Evolutionary conservation across 257 asterid genomes (phyloP).

Genomic region (Parsonsia alboflavescens): DNA sequence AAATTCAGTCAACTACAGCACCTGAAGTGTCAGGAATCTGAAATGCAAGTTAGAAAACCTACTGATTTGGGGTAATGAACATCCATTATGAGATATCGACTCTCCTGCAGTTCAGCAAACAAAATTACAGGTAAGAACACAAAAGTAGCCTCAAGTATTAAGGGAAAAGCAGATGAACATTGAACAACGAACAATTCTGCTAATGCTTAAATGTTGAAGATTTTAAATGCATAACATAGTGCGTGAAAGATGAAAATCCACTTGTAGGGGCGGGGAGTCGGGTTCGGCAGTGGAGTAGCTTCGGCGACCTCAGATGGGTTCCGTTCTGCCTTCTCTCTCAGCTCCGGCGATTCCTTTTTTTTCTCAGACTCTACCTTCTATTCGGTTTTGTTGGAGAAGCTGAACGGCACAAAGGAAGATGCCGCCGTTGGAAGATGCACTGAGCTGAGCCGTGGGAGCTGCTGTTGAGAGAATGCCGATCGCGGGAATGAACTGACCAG

Average conservation of each 20-base stretch:
- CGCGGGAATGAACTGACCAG: too few species aligned
- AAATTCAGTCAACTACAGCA: conserved; percentile 7
- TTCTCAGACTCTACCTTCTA: too few species aligned
- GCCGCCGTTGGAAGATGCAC: too few species aligned
- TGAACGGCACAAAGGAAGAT: too few species aligned
- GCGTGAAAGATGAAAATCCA: not conserved
- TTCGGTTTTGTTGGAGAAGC: too few species aligned
- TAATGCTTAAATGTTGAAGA: not conserved
- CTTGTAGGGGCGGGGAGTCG: too few species aligned
- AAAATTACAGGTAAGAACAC: not conserved
- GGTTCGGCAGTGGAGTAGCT: too few species aligned
- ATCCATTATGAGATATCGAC: conserved; percentile 81
- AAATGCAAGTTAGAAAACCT: conserved; percentile 33
- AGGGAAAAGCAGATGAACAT: not conserved
- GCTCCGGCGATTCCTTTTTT: too few species aligned
- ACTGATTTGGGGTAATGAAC: conserved; percentile 79
- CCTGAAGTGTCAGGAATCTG: conserved; percentile 3
- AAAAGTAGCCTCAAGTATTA: not conserved
- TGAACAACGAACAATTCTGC: not conserved
- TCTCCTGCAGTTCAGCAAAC: conserved; percentile 63
- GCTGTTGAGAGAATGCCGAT: too few species aligned
- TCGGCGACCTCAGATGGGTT: too few species aligned
- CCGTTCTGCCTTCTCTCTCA: too few species aligned
- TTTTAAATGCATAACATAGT: not conserved
- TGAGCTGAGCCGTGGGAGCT: too few species aligned